Percentiles rank a stretch among this genome's conserved stretches.
phyloP scores from a whole-genome alignment of 2,329 filamentous ascomycete genomes.

The Fusarium lyarnte region DNA sequence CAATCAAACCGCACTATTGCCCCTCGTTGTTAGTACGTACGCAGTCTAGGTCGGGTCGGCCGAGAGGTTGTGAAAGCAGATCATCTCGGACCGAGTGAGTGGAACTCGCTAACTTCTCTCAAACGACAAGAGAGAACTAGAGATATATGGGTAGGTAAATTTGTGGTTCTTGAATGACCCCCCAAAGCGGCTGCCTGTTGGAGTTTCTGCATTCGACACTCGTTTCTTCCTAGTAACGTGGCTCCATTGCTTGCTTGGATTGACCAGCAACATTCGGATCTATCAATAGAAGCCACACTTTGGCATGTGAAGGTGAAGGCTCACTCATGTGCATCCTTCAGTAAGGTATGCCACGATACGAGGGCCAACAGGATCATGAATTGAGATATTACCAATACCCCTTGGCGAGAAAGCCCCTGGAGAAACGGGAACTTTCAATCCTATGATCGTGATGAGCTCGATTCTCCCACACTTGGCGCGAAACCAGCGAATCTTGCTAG shows the following conservation, averaged over 20 bases:
- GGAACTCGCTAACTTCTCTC: slow-evolving; percentile 7
- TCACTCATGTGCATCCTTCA: not conserved
- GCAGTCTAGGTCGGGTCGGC: slow-evolving; percentile 2
- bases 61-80: slow-evolving; percentile 10
- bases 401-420: not conserved
- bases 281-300: slow-evolving; percentile 11
- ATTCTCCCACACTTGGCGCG: not conserved
- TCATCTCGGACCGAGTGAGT: slow-evolving; percentile 19
- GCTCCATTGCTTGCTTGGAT: slow-evolving; percentile 2
- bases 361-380: not conserved
- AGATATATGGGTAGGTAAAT: not conserved
- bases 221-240: slow-evolving; percentile 33
- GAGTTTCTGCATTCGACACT: slow-evolving; percentile 31
- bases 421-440: not conserved
- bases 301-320: slow-evolving; percentile 35
- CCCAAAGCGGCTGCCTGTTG: slow-evolving; percentile 19
- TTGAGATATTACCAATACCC: slow-evolving; percentile 5
- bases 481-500: not conserved
- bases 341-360: not conserved
- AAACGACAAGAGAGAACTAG: slow-evolving; percentile 23
- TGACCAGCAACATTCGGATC: not conserved
- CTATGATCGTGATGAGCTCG: not conserved
- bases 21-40: slow-evolving; percentile 21
- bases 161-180: slow-evolving; percentile 13
- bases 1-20: not conserved